phyloP scores from a whole-genome alignment of 805 yeast species.

The Pichia nakasei region DNA sequence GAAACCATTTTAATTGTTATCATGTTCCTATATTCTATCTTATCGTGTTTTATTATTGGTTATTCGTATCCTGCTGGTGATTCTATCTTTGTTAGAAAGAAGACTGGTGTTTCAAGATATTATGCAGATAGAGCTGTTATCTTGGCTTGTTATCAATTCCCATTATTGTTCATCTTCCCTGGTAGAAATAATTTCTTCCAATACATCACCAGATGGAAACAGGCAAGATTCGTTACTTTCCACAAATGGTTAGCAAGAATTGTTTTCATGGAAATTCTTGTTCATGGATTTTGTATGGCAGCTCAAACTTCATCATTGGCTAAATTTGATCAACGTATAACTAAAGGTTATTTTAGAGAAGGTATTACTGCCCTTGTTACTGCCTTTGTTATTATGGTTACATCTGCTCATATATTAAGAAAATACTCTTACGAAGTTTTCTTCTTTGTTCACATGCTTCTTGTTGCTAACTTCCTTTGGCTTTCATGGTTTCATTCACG shows the following conservation, averaged over 20 bases:
- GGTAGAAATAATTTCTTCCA: conserved; percentile 56
- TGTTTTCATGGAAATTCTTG: conserved; percentile 30
- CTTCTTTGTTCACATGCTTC: conserved; percentile 42
- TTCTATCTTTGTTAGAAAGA: conserved; percentile 12
- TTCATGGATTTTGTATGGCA: conserved; percentile 33
- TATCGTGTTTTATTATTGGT: conserved; percentile 18
- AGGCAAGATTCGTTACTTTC: conserved; percentile 43
- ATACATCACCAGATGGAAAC: conserved; percentile 51
- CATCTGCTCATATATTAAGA: conserved; percentile 35
- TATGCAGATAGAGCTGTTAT: conserved; percentile 47
- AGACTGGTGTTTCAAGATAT: conserved; percentile 26
- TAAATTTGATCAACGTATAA: conserved; percentile 19
- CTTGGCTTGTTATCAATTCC: conserved; percentile 37
- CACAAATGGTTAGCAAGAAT: conserved; percentile 52
- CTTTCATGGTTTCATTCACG: conserved; percentile 53
- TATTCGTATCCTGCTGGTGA: conserved; percentile 16
- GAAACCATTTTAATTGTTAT: conserved; percentile 36
- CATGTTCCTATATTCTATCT: conserved; percentile 26
- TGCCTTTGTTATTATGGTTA: not conserved
- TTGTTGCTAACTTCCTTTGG: conserved; percentile 45
- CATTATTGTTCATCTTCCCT: conserved; percentile 48
- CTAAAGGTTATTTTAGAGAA: conserved; percentile 22
- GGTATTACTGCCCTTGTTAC: conserved; percentile 33
- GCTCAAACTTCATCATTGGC: conserved; percentile 17
- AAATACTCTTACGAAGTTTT: conserved; percentile 52